These are phyloP conservation scores for Dimocarpus longan DNA, from an alignment of 345 rosid species.

Conservation along the genomic window DNA sequence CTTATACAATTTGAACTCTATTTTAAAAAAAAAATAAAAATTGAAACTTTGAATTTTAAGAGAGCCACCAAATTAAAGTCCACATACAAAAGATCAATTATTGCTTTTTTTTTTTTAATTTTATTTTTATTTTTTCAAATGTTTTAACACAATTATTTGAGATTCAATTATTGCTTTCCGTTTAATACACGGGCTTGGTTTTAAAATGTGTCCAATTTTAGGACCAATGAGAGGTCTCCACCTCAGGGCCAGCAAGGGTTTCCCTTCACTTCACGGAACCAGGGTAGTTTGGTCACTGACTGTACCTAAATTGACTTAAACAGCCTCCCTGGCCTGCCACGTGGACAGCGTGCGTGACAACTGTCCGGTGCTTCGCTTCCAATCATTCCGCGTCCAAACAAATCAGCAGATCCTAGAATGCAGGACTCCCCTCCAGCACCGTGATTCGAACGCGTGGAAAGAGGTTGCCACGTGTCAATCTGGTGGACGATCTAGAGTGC, in stretches of 20 bases:
- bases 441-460: background rate
- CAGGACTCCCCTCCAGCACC: no score
- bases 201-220: background rate
- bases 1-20: background rate
- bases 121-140: background rate
- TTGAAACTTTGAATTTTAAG: background rate
- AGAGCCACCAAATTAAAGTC: background rate
- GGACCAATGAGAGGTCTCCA: constrained; percentile 12
- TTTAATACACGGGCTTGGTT: constrained; percentile 1
- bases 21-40: no score
- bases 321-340: constrained; percentile 7
- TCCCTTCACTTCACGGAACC: constrained; percentile 14
- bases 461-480: background rate
- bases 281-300: constrained; percentile 26
- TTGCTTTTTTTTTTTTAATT: background rate
- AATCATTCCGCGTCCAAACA: constrained; percentile 3
- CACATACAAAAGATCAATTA: background rate
- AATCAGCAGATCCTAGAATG: background rate
- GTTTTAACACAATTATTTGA: background rate
- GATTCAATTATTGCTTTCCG: constrained; percentile 29
- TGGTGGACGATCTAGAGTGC: background rate
- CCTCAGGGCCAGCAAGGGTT: background rate
- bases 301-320: background rate
- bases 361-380: background rate
- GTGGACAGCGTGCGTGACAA: background rate